Conservation (phyloP, 2,329 filamentous ascomycete genomes). For the Dactylella cylindrospora region DNA sequence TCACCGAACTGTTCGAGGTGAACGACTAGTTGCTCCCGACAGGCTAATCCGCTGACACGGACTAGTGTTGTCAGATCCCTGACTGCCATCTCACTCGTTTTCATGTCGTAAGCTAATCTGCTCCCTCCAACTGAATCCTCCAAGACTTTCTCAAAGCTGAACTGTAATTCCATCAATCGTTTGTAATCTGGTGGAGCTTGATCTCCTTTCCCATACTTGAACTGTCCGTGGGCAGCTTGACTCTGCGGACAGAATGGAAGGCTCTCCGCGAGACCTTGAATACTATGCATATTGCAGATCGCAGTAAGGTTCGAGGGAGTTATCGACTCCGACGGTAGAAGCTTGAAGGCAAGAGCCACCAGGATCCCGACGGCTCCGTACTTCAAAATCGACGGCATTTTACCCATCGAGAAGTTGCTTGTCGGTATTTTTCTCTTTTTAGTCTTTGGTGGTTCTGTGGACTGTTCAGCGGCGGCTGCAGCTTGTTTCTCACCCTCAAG, state of each 20-base stretch:
- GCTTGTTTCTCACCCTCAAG: slow-evolving; percentile 30
- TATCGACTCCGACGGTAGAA: slow-evolving; percentile 11
- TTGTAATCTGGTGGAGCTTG: slow-evolving; percentile 41
- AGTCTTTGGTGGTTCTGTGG: slow-evolving; percentile 3
- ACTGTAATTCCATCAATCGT: slow-evolving; percentile 67
- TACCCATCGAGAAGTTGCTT: too few species aligned
- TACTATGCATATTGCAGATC: slow-evolving; percentile 23
- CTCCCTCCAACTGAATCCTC: slow-evolving; percentile 67
- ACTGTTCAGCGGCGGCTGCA: neutral
- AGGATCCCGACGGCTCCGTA: too few species aligned
- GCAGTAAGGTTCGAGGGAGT: slow-evolving; percentile 18
- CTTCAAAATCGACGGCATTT: too few species aligned
- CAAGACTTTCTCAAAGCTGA: slow-evolving; percentile 74
- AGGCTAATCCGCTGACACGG: slow-evolving; percentile 54
- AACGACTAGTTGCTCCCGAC: slow-evolving; percentile 65
- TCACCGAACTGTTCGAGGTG: slow-evolving; percentile 78
- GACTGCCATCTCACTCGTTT: slow-evolving; percentile 71
- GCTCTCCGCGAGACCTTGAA: slow-evolving; percentile 28
- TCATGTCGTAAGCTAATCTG: slow-evolving; percentile 75
- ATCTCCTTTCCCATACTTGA: slow-evolving; percentile 32
- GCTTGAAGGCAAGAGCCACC: slow-evolving; percentile 11
- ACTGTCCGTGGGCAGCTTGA: slow-evolving; percentile 5
- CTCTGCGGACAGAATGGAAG: slow-evolving; percentile 19
- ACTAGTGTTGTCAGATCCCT: slow-evolving; percentile 74
- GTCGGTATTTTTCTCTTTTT: slow-evolving; percentile 16